Evolutionary conservation across 352 stramenopile genomes (phyloP).

Genomic region (Phytopythium montanum): DNA sequence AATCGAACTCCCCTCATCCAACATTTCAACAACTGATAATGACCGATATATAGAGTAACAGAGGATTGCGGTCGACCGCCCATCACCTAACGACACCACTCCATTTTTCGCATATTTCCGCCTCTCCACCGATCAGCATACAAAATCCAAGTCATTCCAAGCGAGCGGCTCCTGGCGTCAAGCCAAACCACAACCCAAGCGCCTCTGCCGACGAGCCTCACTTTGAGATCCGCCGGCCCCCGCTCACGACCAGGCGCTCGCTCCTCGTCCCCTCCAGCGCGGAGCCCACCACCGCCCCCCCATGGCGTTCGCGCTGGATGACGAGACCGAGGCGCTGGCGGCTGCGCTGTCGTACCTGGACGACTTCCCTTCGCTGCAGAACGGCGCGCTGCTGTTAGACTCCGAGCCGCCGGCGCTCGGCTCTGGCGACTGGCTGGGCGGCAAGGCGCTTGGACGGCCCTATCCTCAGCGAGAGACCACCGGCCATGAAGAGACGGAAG

Average conservation of each 20-base stretch:
- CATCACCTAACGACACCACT: neutral
- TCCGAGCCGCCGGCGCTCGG: constrained; percentile 13
- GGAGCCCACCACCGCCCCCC: no score
- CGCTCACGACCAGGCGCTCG: no score
- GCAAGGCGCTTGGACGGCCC: neutral
- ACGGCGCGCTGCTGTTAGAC: constrained; percentile 22
- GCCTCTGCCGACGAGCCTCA: no score
- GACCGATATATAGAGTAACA: neutral
- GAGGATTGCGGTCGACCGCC: neutral
- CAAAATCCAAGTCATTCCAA: no score
- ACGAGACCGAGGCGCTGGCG: constrained; percentile 16
- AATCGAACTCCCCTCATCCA: neutral
- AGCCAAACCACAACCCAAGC: no score
- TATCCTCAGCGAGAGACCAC: neutral
- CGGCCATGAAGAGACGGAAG: constrained; percentile 9
- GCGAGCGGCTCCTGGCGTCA: no score
- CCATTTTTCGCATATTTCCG: neutral
- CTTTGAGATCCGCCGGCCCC: no score
- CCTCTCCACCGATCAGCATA: no score
- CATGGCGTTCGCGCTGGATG: constrained; percentile 19
- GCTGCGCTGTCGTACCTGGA: constrained; percentile 30
- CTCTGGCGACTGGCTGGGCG: constrained; percentile 2
- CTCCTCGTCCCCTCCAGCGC: no score
- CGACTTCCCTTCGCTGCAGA: constrained; percentile 18
- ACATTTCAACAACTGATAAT: neutral